Evolutionary conservation across 371 early-diverging fungal genomes (phyloP), one percentile per base, ranked within the genome.

Genomic region (Batrachochytrium dendrobatidis): DNA sequence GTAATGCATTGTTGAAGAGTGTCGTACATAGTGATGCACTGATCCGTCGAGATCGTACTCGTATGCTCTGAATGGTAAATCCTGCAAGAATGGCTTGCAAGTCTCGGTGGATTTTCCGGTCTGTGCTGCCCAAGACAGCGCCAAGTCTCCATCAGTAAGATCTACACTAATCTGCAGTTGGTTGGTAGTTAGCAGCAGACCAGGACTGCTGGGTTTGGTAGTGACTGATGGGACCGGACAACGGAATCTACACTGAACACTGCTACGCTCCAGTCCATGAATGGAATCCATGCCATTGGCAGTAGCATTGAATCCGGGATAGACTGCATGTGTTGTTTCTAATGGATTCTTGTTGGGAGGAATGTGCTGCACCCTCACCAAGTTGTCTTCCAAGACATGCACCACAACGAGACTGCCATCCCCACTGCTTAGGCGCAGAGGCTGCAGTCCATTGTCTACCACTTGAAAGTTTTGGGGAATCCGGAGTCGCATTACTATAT

Each of bases 61-160:
- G 64, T 81, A 81, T 1, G 80, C 72, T n/a, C 83, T 67, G 49
- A 69, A 70, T 0, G 75, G 59, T 2, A 83, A 63, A 51, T 84
- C 83, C 44, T 81, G 72, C 0, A 79, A 68, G 61, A 83, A 77
- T 5, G 72, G 71, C 39, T 39, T 39, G 39, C 39, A 15, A n/a
- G 24, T 45, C 30, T 57, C 52, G 15, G 31, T 34, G n/a, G 4
- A 6, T 3, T 22, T 31, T 7, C 48, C 60, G 5, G 26, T 12
- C 39, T 15, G 39, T 24, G 59, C 55, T 8, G 55, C 55, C 53
- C 53, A 67, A 3, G 53, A 24, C n/a, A 67, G 50, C 0, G 60
- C 32, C 15, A 60, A 29, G 52, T 50, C 56, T 24, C 67, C 62
- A 31, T 63, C 56, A 33, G 20, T 32, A 6, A 61, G 4, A n/a